A percentile compares a stretch with the other conserved stretches of the same genome.
Evolutionary conservation across 495 filamentous ascomycete species (phyloP).

Genomic region (Hyaloscypha variabilis): DNA sequence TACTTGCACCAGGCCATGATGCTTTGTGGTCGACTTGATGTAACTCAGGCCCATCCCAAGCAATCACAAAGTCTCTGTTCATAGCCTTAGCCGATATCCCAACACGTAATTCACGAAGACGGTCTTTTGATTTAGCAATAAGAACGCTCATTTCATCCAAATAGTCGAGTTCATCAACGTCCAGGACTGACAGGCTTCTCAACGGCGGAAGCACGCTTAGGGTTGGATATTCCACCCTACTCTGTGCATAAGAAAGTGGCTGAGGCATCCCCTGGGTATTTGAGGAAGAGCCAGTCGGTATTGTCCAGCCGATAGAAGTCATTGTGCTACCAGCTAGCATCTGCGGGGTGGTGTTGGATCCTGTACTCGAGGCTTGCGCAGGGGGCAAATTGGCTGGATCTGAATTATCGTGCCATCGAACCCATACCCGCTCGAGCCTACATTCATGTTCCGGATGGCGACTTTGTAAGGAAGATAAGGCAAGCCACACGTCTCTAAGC

Average conservation of each 20-base stretch:
- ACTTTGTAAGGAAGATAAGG: slow-evolving; percentile 73
- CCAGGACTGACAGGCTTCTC: slow-evolving; percentile 78
- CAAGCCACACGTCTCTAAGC: slow-evolving; percentile 83
- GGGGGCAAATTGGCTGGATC: slow-evolving; percentile 31
- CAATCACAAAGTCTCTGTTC: slow-evolving; percentile 58
- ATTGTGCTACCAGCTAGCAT: slow-evolving; percentile 44
- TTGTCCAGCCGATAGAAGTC: slow-evolving; percentile 44
- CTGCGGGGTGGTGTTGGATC: slow-evolving; percentile 30
- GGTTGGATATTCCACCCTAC: slow-evolving; percentile 75
- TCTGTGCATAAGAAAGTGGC: slow-evolving; percentile 41
- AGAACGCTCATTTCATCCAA: slow-evolving; percentile 86
- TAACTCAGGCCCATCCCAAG: slow-evolving; percentile 60
- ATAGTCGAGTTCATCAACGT: slow-evolving; percentile 88
- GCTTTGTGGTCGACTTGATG: slow-evolving; percentile 61
- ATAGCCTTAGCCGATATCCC: slow-evolving; percentile 70
- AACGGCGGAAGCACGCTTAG: slow-evolving; percentile 84
- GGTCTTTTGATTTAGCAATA: slow-evolving; percentile 70
- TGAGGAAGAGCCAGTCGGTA: slow-evolving; percentile 33
- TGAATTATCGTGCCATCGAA: slow-evolving; percentile 87
- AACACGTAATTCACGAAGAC: slow-evolving; percentile 75
- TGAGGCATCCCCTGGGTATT: slow-evolving; percentile 23
- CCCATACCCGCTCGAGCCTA: slow-evolving; percentile 78
- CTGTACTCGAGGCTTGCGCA: slow-evolving; percentile 17
- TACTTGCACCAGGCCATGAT: slow-evolving; percentile 50
- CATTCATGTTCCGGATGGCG: slow-evolving; percentile 60